Conservation (phyloP, 768 basidiomycete species). For the Solioccasus polychromus region DNA sequence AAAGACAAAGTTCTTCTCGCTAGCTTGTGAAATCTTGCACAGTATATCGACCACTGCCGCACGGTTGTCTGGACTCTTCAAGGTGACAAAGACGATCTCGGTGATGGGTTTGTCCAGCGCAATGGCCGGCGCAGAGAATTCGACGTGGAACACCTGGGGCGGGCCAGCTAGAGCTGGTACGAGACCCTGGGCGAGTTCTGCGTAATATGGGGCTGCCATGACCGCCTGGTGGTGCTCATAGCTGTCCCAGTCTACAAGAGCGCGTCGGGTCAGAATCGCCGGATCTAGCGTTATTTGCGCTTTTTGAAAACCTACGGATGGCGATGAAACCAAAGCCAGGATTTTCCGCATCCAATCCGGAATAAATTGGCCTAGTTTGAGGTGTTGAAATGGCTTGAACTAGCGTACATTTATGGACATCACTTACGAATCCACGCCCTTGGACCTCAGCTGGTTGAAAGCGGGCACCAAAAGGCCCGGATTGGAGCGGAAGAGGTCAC, state of each 20-base stretch:
- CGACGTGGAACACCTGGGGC: slow-evolving; percentile 5
- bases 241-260: slow-evolving; percentile 10
- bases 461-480: not conserved
- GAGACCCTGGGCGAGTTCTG: no score
- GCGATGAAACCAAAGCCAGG: slow-evolving; percentile 4
- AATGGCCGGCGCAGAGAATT: not conserved
- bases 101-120: slow-evolving; percentile 9
- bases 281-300: not conserved
- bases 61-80: slow-evolving; percentile 9
- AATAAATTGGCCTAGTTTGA: slow-evolving; percentile 1
- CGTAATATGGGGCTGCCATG: not conserved
- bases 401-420: no score
- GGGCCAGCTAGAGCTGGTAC: no score
- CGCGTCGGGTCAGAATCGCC: not conserved
- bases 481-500: not conserved
- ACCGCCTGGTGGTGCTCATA: slow-evolving; percentile 4
- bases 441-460: not conserved
- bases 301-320: slow-evolving; percentile 6
- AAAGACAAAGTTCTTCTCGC: slow-evolving; percentile 1
- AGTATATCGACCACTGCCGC: slow-evolving; percentile 3
- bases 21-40: not conserved
- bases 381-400: no score
- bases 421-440: slow-evolving; percentile 5
- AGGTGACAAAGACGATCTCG: slow-evolving; percentile 5
- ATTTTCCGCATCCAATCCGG: slow-evolving; percentile 6